A percentile compares a stretch with the other conserved stretches of the same genome.
These are phyloP conservation scores for Syzygium malaccense DNA, from an alignment of 441 rosid genomes.

Conservation along the genomic window DNA sequence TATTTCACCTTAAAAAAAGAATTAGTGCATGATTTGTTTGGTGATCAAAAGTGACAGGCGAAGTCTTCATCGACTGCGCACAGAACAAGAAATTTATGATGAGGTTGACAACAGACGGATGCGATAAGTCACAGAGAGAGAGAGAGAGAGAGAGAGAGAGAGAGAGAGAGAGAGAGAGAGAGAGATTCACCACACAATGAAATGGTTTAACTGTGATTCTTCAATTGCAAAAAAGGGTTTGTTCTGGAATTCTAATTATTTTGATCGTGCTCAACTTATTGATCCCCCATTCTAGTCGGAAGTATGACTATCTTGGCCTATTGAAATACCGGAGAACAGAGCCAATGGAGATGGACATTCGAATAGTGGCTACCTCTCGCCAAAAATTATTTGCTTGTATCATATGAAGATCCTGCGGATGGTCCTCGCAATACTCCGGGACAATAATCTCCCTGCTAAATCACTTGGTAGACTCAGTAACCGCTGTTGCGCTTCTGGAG, in stretches of 20 bases:
- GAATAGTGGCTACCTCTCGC: not conserved
- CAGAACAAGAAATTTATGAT: not conserved
- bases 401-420: conserved; percentile 62
- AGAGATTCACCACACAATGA: not conserved
- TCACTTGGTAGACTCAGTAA: conserved; percentile 72
- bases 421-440: conserved; percentile 80
- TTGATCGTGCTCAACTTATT: not conserved
- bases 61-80: not conserved
- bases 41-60: not conserved
- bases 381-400: conserved; percentile 12
- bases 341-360: not conserved
- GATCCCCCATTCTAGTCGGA: not conserved
- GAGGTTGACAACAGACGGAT: not conserved
- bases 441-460: conserved; percentile 60
- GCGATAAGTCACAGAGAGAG: not conserved
- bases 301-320: not conserved
- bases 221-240: not conserved
- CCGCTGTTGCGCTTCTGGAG: conserved; percentile 69
- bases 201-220: not conserved
- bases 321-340: not conserved
- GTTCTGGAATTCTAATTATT: not conserved
- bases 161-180: not conserved
- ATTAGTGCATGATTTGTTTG: not conserved
- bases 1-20: not conserved
- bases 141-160: not conserved